Evolutionary conservation across 2,329 filamentous ascomycete genomes (phyloP), one percentile per base, ranked within the genome.

Genomic region (Hypoxylon sp.): DNA sequence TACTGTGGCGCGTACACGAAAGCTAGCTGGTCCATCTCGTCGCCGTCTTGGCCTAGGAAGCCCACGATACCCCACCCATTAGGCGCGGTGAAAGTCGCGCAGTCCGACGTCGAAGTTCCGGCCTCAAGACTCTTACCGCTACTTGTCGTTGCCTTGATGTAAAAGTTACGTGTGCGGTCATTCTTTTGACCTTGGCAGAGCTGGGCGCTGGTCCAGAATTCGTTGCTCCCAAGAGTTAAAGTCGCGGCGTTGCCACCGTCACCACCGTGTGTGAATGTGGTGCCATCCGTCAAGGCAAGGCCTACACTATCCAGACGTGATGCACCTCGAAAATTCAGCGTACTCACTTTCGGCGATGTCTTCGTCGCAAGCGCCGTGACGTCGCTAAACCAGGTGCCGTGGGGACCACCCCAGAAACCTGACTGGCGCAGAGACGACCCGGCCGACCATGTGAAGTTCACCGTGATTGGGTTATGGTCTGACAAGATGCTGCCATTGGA

Each of bases 391-490:
- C 85, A 89, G 31, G 69, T 76, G 35, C 86, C 86, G 71, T 83
- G 79, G 3, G 83, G 80, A 0, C 85, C 85, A 42, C 86, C 86
- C 70, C 78, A 83, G 73, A 81, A 82, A 63, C 76, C 77, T 6
- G 83, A 85, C 76, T 85, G 81, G 50, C 80, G 80, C 44, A 85
- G 78, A 0, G 73, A 71, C 10, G 73, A 68, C 19, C 79, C 78
- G 8, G 79, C 72, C 14, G 78, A 67, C 83, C 83, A 84, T 71
- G 81, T 79, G 74, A 89, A 84, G 73, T 85, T 80, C n/a, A 87
- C 84, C n/a, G 82, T 79, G 61, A 92, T 81, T 1, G 89, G 88
- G 77, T 91, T 90, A 75, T 92, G 89, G 75, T 92, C 90, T 1
- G 86, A 86, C 26, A 92, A 80, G 17, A 90, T 81, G 67, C 76